Conservation (phyloP, 768 basidiomycete genomes). For the Leucocoprinus leucothites region DNA sequence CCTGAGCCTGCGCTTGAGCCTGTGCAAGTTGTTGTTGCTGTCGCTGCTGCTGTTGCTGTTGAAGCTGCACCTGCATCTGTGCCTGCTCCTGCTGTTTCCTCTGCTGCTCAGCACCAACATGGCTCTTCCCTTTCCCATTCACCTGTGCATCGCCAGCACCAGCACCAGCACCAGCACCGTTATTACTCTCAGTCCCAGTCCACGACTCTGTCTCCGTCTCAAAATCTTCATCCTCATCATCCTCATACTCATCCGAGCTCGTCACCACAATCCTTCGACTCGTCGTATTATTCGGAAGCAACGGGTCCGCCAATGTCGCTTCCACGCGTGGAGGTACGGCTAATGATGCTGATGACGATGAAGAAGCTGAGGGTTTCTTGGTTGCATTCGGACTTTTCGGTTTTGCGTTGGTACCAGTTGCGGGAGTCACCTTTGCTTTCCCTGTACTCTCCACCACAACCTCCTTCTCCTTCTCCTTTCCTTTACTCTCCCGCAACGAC, state of each 20-base stretch:
- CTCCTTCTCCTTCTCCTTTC: conserved; percentile 9
- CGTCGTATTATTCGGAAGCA: conserved; percentile 3
- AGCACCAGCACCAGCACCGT: too few relatives aligned
- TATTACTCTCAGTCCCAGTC: conserved; percentile 6
- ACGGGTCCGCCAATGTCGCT: conserved; percentile 6
- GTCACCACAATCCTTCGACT: conserved; percentile 5
- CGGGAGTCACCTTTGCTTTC: conserved; percentile 12
- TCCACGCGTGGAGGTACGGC: conserved; percentile 1
- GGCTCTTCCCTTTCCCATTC: background rate
- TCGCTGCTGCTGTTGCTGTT: conserved; percentile 13
- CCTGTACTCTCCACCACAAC: background rate
- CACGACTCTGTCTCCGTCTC: conserved; percentile 11
- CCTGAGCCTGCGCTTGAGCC: conserved; percentile 1
- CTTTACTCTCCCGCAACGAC: background rate
- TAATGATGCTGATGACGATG: too few relatives aligned
- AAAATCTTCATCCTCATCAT: conserved; percentile 9
- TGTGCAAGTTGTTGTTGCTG: conserved; percentile 19
- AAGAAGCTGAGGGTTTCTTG: background rate
- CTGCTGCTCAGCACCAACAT: background rate
- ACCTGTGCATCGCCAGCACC: too few relatives aligned
- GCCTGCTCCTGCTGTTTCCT: background rate
- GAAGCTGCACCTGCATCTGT: conserved; percentile 11
- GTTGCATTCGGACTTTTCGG: background rate
- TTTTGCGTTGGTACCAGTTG: conserved; percentile 14
- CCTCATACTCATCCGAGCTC: background rate